Evolutionary conservation across 2,329 filamentous ascomycete species (phyloP).

Genomic region (Botryosphaeria agaves): DNA sequence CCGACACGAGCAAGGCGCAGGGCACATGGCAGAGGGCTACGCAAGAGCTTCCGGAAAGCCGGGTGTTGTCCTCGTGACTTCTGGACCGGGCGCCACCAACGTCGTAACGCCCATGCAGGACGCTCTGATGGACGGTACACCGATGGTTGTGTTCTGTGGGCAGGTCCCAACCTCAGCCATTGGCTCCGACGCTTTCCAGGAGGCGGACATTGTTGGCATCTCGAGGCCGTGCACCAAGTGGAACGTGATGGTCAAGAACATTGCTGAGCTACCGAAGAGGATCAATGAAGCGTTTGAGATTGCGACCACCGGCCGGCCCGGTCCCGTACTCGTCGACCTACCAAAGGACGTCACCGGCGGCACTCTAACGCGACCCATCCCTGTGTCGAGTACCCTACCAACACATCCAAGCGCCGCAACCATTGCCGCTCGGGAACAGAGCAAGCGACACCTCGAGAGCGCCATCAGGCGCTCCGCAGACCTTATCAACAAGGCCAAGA

Average conservation of each 20-base stretch:
- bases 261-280: slow-evolving; percentile 77
- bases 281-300: slow-evolving; percentile 99
- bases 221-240: slow-evolving; percentile 93
- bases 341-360: slow-evolving; percentile 92
- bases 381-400: slow-evolving; percentile 55
- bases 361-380: slow-evolving; percentile 69
- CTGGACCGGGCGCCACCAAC: slow-evolving; percentile 90
- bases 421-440: slow-evolving; percentile 57
- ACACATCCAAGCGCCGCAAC: slow-evolving; percentile 74
- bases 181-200: slow-evolving; percentile 92
- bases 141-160: slow-evolving; percentile 87
- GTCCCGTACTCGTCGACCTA: slow-evolving; percentile 86
- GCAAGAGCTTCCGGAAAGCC: slow-evolving; percentile 85
- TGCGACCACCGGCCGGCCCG: slow-evolving; percentile 81
- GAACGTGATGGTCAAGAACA: slow-evolving; percentile 97
- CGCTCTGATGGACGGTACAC: slow-evolving; percentile 85
- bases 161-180: slow-evolving; percentile 85
- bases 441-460: slow-evolving; percentile 50
- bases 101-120: slow-evolving; percentile 94
- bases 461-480: slow-evolving; percentile 64
- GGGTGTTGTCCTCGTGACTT: slow-evolving; percentile 91
- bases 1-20: slow-evolving; percentile 91
- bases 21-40: slow-evolving; percentile 97
- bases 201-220: slow-evolving; percentile 88
- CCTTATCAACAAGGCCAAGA: slow-evolving; percentile 77